phyloP scores from a whole-genome alignment of 345 rosid genomes.

The Murraya paniculata region DNA sequence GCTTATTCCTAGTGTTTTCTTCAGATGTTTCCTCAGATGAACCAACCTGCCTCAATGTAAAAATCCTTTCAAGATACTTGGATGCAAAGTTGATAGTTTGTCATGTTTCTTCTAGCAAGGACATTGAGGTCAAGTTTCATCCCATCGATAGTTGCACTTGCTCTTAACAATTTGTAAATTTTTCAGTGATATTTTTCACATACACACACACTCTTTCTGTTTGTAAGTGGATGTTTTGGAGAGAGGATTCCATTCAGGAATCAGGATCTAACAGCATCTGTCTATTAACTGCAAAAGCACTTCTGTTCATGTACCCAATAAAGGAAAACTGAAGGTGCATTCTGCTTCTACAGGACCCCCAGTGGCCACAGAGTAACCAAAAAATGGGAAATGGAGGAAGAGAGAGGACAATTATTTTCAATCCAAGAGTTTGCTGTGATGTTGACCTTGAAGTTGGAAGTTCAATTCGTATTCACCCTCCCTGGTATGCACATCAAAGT shows the following conservation, averaged over 20 bases:
- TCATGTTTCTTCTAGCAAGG: slow-evolving; percentile 43
- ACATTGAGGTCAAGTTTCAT: slow-evolving; percentile 47
- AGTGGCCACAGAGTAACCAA: slow-evolving; percentile 26
- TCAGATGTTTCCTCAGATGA: slow-evolving; percentile 41
- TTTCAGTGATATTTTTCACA: too few relatives aligned
- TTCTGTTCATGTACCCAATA: not conserved
- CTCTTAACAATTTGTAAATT: not conserved
- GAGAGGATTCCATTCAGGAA: not conserved
- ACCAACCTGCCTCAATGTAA: slow-evolving; percentile 39
- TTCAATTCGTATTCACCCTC: slow-evolving; percentile 51
- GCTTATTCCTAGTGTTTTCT: slow-evolving; percentile 11
- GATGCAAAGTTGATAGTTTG: slow-evolving; percentile 82
- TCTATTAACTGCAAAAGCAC: not conserved
- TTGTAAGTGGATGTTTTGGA: not conserved
- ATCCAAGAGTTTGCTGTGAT: slow-evolving; percentile 62
- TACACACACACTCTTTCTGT: too few relatives aligned
- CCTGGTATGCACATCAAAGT: slow-evolving; percentile 47
- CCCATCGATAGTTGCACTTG: not conserved
- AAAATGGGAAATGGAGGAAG: slow-evolving; percentile 25
- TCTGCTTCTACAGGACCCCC: slow-evolving; percentile 39
- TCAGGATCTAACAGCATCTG: not conserved
- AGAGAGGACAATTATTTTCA: slow-evolving; percentile 59
- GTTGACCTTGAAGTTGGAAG: slow-evolving; percentile 82
- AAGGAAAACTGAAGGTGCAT: slow-evolving; percentile 5
- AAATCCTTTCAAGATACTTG: slow-evolving; percentile 62